Conservation (phyloP, 352 stramenopile species). For the Phytophthora fragariae region DNA sequence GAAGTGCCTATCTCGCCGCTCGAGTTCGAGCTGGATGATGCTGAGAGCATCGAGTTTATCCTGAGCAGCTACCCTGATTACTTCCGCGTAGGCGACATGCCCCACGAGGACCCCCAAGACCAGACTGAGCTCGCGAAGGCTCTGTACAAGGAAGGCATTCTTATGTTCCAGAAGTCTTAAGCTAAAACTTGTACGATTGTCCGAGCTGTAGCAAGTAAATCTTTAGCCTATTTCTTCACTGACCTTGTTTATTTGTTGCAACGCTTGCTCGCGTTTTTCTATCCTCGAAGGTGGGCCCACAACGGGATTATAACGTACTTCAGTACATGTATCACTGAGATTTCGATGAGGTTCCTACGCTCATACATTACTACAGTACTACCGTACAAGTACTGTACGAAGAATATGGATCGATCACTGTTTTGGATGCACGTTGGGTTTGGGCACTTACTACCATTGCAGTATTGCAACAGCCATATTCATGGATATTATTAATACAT, state of each 20-base stretch:
- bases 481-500: too few relatives aligned
- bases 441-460: too few relatives aligned
- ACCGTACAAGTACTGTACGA: too few relatives aligned
- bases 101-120: slow-evolving; percentile 75
- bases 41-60: slow-evolving; percentile 84
- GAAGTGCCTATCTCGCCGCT: slow-evolving; percentile 73
- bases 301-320: too few relatives aligned
- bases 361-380: too few relatives aligned
- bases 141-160: slow-evolving; percentile 80
- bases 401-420: too few relatives aligned
- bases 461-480: too few relatives aligned
- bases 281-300: too few relatives aligned
- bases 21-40: slow-evolving; percentile 84
- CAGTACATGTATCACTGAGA: too few relatives aligned
- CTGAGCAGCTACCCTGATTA: slow-evolving; percentile 77
- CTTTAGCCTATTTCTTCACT: slow-evolving; percentile 9
- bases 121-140: slow-evolving; percentile 75
- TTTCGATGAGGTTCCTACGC: too few relatives aligned
- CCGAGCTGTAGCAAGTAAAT: slow-evolving; percentile 1
- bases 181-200: not conserved
- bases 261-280: too few relatives aligned
- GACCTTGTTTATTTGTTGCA: not conserved
- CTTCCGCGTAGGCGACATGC: slow-evolving; percentile 81
- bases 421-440: too few relatives aligned
- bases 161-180: slow-evolving; percentile 76